Conservation (phyloP, 2,329 filamentous ascomycete genomes). For the Alternaria conjuncta region DNA sequence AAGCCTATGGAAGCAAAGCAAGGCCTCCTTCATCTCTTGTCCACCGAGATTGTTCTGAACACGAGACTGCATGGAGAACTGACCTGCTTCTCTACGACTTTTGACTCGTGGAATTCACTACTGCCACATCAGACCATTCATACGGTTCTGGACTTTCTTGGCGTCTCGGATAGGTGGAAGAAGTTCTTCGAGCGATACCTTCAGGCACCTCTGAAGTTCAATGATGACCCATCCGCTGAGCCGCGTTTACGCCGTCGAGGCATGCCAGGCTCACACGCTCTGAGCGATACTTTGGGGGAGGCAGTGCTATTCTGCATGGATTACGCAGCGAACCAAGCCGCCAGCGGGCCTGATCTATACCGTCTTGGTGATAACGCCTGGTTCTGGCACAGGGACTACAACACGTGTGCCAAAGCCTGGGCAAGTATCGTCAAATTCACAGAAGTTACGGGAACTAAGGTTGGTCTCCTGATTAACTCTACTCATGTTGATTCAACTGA, state of each 20-base stretch:
- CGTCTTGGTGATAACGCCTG: constrained; percentile 59
- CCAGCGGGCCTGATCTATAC: constrained; percentile 52
- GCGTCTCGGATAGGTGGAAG: constrained; percentile 52
- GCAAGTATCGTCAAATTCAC: constrained; percentile 52
- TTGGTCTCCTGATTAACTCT: constrained; percentile 5
- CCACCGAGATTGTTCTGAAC: constrained; percentile 42
- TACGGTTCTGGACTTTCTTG: constrained; percentile 53
- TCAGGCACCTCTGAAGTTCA: constrained; percentile 55
- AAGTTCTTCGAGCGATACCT: constrained; percentile 56
- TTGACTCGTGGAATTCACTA: constrained; percentile 40
- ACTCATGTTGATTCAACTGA: not conserved
- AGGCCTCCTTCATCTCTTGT: constrained; percentile 37
- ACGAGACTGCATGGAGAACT: constrained; percentile 36
- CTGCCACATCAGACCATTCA: constrained; percentile 56
- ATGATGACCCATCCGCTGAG: constrained; percentile 38
- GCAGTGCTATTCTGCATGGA: constrained; percentile 58
- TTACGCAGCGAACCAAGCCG: constrained; percentile 53
- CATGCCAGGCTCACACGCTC: constrained; percentile 54
- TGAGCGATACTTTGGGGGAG: constrained; percentile 58
- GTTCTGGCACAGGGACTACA: constrained; percentile 54
- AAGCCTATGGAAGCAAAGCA: constrained; percentile 42
- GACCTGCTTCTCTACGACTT: constrained; percentile 40
- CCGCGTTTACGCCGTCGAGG: constrained; percentile 53
- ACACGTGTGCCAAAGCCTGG: constrained; percentile 54
- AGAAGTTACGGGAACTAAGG: constrained; percentile 51